Evolutionary conservation across 345 rosid genomes (phyloP), one percentile per base, ranked within the genome.

Genomic region (Salix purpurea): DNA sequence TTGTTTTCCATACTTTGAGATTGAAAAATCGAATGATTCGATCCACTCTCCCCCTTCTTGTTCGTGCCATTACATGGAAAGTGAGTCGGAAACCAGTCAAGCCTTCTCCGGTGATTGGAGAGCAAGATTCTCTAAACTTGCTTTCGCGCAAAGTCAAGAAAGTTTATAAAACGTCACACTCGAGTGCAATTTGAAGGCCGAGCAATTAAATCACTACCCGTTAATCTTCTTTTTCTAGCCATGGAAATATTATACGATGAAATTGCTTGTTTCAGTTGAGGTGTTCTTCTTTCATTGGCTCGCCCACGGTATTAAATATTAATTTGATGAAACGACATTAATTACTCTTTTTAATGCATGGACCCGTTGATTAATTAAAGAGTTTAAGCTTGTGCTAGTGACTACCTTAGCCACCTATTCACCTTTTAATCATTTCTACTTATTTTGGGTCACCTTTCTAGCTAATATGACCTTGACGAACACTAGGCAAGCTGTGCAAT

Each of bases 61-160:
- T 48, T 48, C 26, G 34, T 65, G 71, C 7, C 30, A 70, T 68
- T 69, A 65, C 42, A 72, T 77, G 69, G 65, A 73, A 78, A 75
- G 70, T 30, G 70, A 65, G 21, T 28, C 48, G 32, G 24, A 62
- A 62, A 37, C 68, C 44, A 44, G 78, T 28, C 65, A 65, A 52
- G 54, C 56, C 50, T 5, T 52, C 52, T 52, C 67, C n/a, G 50
- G 70, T 77, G 76, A 82, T 75, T 77, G 74, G 82, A 75, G 72
- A 76, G 75, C 75, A 77, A 69, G 69, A 82, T 75, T 82, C 80
- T 74, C 66, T 16, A 2, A 61, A 44, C 77, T 78, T 80, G 84
- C 88, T 78, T 83, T 76, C 79, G 36, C 70, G 64, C 26, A 76
- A 85, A 82, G 88, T 39, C 72, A 85, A 26, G 70, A 42, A 77